A percentile compares a stretch with the other conserved stretches of the same genome.
Evolutionary conservation across 768 basidiomycete species (phyloP).

Genomic region (Crassisporium funariophilum): DNA sequence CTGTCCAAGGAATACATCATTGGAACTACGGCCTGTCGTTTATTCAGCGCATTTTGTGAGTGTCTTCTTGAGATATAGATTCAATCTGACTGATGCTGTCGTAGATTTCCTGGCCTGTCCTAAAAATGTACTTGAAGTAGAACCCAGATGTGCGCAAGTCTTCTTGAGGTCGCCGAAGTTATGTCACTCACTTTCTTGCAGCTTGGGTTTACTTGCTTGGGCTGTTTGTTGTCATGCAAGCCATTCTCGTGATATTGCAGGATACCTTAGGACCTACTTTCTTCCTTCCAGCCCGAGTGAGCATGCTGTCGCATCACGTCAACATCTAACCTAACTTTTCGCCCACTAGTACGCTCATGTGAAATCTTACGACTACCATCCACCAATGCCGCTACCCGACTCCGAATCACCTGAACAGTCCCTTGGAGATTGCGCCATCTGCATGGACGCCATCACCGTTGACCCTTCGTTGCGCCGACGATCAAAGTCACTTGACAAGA

Average conservation of each 20-base stretch:
- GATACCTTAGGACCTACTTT: slow-evolving; percentile 78
- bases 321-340: neutral
- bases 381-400: slow-evolving; percentile 69
- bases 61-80: slow-evolving; percentile 2
- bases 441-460: slow-evolving; percentile 82
- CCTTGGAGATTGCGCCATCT: slow-evolving; percentile 88
- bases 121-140: slow-evolving; percentile 82
- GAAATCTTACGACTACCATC: slow-evolving; percentile 85
- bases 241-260: slow-evolving; percentile 64
- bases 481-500: slow-evolving; percentile 36
- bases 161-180: too few species aligned
- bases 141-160: slow-evolving; percentile 73
- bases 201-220: slow-evolving; percentile 69
- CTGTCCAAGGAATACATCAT: slow-evolving; percentile 71
- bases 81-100: slow-evolving; percentile 4
- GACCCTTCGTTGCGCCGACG: slow-evolving; percentile 42
- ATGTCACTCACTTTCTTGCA: slow-evolving; percentile 32
- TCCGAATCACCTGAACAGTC: slow-evolving; percentile 75
- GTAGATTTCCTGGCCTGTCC: slow-evolving; percentile 84
- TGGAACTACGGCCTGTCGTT: slow-evolving; percentile 72
- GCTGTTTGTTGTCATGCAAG: slow-evolving; percentile 62
- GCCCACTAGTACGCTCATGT: slow-evolving; percentile 56
- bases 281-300: slow-evolving; percentile 74
- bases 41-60: slow-evolving; percentile 78
- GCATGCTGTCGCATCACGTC: slow-evolving; percentile 21